A percentile compares a stretch with the other conserved stretches of the same genome.
phyloP scores from a whole-genome alignment of 129 eudicot species.

The Helichrysum umbraculigerum region DNA sequence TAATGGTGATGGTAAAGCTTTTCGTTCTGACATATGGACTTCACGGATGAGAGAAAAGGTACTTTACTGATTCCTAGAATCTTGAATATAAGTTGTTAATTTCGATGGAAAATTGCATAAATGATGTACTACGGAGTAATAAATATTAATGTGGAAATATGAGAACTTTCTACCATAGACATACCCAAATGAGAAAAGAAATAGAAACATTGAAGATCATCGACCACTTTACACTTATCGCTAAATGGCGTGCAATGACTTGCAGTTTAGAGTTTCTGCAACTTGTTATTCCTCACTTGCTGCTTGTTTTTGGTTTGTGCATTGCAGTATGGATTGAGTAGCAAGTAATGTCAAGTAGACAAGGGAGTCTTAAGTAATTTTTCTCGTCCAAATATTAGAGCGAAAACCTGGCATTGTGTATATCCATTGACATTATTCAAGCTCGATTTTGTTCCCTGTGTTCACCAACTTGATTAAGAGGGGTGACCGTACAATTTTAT shows the following conservation, averaged over 20 bases:
- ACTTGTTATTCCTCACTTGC: background rate
- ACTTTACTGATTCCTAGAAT: background rate
- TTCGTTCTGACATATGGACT: slow-evolving; percentile 62
- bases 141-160: too few relatives aligned
- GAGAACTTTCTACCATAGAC: background rate
- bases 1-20: slow-evolving; percentile 47
- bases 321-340: slow-evolving; percentile 62
- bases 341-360: slow-evolving; percentile 30
- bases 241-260: background rate
- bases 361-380: slow-evolving; percentile 22
- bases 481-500: slow-evolving; percentile 15
- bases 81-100: background rate
- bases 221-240: too few relatives aligned
- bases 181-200: too few relatives aligned
- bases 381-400: background rate
- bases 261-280: background rate
- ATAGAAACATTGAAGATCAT: too few relatives aligned
- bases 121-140: too few relatives aligned
- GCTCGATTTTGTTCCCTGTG: slow-evolving; percentile 1
- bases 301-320: slow-evolving; percentile 21
- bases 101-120: too few relatives aligned
- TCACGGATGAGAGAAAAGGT: slow-evolving; percentile 84
- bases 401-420: background rate
- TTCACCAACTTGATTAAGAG: slow-evolving; percentile 6
- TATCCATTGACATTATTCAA: background rate